phyloP scores from a whole-genome alignment of 805 yeast genomes.

The Saccharomycodes ludwigii region DNA sequence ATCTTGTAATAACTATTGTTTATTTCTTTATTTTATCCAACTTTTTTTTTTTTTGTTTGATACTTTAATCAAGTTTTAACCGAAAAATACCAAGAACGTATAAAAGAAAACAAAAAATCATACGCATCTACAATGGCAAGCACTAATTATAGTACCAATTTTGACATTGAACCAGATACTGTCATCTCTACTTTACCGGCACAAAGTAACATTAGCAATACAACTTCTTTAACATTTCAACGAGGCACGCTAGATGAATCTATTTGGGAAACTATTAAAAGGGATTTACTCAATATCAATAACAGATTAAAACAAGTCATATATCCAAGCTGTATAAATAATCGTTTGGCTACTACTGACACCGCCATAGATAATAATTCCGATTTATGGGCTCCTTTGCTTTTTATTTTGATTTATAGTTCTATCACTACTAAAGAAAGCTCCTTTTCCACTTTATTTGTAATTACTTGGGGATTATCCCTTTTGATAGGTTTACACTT shows the following conservation, averaged over 20 bases:
- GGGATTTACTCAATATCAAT: slow-evolving; percentile 21
- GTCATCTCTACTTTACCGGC: too few species aligned
- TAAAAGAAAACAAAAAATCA: too few species aligned
- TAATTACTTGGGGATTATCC: slow-evolving; percentile 19
- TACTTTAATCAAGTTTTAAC: too few species aligned
- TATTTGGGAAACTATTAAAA: slow-evolving; percentile 16
- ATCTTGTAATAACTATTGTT: too few species aligned
- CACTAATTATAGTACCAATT: too few species aligned
- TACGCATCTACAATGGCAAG: too few species aligned
- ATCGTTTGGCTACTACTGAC: slow-evolving; percentile 8
- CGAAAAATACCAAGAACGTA: too few species aligned
- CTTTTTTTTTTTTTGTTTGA: too few species aligned
- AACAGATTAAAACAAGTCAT: slow-evolving; percentile 21
- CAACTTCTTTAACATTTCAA: too few species aligned
- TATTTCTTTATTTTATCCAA: too few species aligned
- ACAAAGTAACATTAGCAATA: not conserved
- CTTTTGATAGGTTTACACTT: slow-evolving; percentile 20
- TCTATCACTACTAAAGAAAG: slow-evolving; percentile 18
- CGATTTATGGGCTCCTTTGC: slow-evolving; percentile 26
- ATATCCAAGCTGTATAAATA: slow-evolving; percentile 18
- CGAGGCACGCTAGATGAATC: slow-evolving; percentile 25
- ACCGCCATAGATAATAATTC: slow-evolving; percentile 6
- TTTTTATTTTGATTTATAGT: slow-evolving; percentile 20
- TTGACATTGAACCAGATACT: too few species aligned
- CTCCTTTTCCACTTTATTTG: slow-evolving; percentile 21